These are phyloP conservation scores for Emericellopsis atlantica DNA, from an alignment of 2,329 filamentous ascomycete species.

Conservation along the genomic window DNA sequence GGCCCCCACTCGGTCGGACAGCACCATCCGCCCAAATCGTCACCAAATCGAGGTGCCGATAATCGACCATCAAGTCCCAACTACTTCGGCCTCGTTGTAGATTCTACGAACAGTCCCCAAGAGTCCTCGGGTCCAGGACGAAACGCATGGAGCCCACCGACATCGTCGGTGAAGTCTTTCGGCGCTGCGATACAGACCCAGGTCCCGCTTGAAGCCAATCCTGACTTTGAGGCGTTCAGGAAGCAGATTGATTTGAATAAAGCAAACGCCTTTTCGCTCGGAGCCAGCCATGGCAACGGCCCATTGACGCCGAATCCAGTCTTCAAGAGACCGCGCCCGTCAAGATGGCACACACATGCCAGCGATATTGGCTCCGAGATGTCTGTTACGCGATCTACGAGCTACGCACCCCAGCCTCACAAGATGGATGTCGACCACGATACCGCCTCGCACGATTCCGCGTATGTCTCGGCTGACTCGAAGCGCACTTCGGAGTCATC, in stretches of 20 bases:
- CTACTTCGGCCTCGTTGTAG: constrained; percentile 71
- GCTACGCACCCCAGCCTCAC: constrained; percentile 9
- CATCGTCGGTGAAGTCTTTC: constrained; percentile 59
- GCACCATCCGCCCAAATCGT: constrained; percentile 36
- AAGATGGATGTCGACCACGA: constrained; percentile 33
- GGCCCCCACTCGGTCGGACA: constrained; percentile 42
- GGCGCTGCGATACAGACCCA: constrained; percentile 55
- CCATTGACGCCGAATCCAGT: constrained; percentile 16
- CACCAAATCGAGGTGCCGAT: constrained; percentile 24
- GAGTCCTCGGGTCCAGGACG: constrained; percentile 52
- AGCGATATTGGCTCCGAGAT: constrained; percentile 27
- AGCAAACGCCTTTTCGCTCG: constrained; percentile 29
- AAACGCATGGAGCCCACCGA: constrained; percentile 64
- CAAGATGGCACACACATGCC: constrained; percentile 35
- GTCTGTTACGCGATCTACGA: constrained; percentile 11
- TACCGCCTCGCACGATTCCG: constrained; percentile 32
- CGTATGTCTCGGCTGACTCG: constrained; percentile 40
- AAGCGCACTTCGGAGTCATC: constrained; percentile 39
- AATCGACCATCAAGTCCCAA: constrained; percentile 56
- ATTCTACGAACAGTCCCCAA: constrained; percentile 45
- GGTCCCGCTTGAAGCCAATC: constrained; percentile 61
- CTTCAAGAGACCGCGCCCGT: constrained; percentile 25
- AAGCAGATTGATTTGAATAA: constrained; percentile 57
- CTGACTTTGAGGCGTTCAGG: constrained; percentile 71
- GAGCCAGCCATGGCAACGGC: constrained; percentile 29